Evolutionary conservation across 2,329 filamentous ascomycete species (phyloP).

Genomic region (Curvularia spicifera): DNA sequence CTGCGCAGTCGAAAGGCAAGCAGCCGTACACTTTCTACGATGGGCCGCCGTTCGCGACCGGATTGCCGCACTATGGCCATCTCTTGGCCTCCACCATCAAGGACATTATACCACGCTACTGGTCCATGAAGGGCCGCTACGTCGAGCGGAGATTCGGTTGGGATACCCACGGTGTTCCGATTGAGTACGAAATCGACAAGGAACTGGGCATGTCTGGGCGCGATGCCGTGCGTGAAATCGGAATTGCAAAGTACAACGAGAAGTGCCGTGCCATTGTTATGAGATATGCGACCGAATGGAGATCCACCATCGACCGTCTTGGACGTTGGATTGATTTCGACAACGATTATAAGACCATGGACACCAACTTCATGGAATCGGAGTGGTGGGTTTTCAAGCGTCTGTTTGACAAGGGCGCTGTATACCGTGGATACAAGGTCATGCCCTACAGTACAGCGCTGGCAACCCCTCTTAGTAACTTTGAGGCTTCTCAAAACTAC

Average conservation of each 20-base stretch:
- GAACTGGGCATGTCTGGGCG: slow-evolving; percentile 87
- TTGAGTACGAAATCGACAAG: slow-evolving; percentile 98
- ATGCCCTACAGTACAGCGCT: slow-evolving; percentile 95
- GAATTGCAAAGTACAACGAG: slow-evolving; percentile 86
- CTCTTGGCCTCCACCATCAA: slow-evolving; percentile 93
- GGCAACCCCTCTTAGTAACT: slow-evolving; percentile 88
- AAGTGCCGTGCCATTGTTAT: slow-evolving; percentile 94
- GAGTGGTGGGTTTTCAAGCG: slow-evolving; percentile 98
- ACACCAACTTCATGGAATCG: slow-evolving; percentile 93
- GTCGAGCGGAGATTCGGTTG: slow-evolving; percentile 93
- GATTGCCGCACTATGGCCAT: slow-evolving; percentile 74
- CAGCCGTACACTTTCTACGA: slow-evolving; percentile 93
- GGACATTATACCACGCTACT: slow-evolving; percentile 94
- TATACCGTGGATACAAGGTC: slow-evolving; percentile 89
- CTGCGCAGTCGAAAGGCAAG: slow-evolving; percentile 68
- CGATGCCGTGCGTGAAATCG: slow-evolving; percentile 84
- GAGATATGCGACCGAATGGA: slow-evolving; percentile 87
- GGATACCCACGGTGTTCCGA: slow-evolving; percentile 93
- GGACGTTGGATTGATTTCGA: slow-evolving; percentile 98
- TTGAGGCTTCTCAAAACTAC: slow-evolving; percentile 94
- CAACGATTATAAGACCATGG: slow-evolving; percentile 98
- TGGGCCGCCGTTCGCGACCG: slow-evolving; percentile 64
- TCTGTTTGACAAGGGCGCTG: slow-evolving; percentile 84
- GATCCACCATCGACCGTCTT: slow-evolving; percentile 82
- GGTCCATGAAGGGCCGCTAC: slow-evolving; percentile 95